Evolutionary conservation across 805 yeast genomes (phyloP).

Genomic region (Deakozyma indianensis): DNA sequence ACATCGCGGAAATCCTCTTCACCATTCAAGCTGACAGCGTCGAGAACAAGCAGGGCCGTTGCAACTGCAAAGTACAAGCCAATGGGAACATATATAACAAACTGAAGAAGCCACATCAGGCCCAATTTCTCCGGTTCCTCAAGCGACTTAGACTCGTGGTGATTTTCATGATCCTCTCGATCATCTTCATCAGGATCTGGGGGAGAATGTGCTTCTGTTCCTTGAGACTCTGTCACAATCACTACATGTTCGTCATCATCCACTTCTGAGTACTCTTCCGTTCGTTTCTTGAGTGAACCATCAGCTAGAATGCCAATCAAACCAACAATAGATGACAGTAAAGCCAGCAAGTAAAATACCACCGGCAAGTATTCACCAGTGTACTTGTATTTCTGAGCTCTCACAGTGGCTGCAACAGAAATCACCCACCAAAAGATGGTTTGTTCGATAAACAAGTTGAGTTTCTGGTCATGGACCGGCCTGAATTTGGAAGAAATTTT

Average conservation of each 20-base stretch:
- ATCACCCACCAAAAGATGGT: constrained; percentile 43
- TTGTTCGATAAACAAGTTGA: constrained; percentile 39
- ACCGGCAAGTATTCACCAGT: constrained; percentile 30
- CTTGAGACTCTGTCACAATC: constrained; percentile 5
- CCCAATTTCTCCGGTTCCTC: constrained; percentile 3
- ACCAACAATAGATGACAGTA: constrained; percentile 28
- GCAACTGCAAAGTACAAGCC: constrained; percentile 40
- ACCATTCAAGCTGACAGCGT: constrained; percentile 54
- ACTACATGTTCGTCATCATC: constrained; percentile 9
- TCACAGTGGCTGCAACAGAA: constrained; percentile 36
- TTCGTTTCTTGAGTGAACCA: constrained; percentile 11
- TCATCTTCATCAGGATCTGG: constrained; percentile 3
- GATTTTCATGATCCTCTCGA: constrained; percentile 1
- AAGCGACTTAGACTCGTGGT: neutral
- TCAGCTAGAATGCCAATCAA: constrained; percentile 25
- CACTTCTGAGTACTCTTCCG: constrained; percentile 5
- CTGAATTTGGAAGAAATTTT: constrained; percentile 27
- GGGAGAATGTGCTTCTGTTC: neutral
- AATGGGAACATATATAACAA: constrained; percentile 50
- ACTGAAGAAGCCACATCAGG: constrained; percentile 33
- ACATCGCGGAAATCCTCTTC: constrained; percentile 47
- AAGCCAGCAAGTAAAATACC: constrained; percentile 24
- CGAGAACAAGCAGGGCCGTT: constrained; percentile 40
- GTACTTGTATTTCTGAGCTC: constrained; percentile 33
- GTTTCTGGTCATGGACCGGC: constrained; percentile 46